Conservation (phyloP, 345 rosid species). For the sweet orange (Citrus sinensis) region DVS_A1.0 CM039169.1:1465001-1465500, state of each 20-base stretch:
- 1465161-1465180: background rate
- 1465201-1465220: constrained; percentile 20
- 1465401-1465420: constrained; percentile 70
- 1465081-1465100: too few relatives aligned
- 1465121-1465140: background rate
- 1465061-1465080: too few relatives aligned
- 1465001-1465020: background rate
- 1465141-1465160: too few relatives aligned
- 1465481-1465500: constrained; percentile 5
- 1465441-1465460: constrained; percentile 52
- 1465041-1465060: too few relatives aligned
- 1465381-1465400: constrained; percentile 57
- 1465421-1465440: constrained; percentile 44
- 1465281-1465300: background rate
- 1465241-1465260: background rate
- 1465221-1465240: constrained; percentile 28
- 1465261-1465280: background rate
- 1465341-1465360: background rate
- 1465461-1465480: constrained; percentile 67
- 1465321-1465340: background rate
- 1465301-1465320: background rate
- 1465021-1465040: too few relatives aligned
- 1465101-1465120: background rate
- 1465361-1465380: constrained; percentile 25
- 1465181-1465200: constrained; percentile 25